Evolutionary conservation across 768 basidiomycete species (phyloP).

Genomic region (Nevesoporus exiguus): DNA sequence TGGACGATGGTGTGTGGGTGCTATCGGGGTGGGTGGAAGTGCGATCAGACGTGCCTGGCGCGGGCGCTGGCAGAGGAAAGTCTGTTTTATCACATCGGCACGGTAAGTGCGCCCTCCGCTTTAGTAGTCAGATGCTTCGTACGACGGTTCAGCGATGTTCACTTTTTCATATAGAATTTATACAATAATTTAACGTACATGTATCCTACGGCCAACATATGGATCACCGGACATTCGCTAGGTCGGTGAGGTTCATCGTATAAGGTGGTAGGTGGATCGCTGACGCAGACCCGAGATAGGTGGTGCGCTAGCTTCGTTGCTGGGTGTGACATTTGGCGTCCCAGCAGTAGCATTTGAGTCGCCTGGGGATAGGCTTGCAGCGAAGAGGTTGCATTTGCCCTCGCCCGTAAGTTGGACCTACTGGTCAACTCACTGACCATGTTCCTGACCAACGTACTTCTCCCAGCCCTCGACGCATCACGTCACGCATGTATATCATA

Average conservation of each 20-base stretch:
- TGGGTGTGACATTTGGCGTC: conserved; percentile 85
- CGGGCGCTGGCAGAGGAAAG: conserved; percentile 70
- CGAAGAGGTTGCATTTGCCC: conserved; percentile 79
- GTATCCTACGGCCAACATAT: conserved; percentile 88
- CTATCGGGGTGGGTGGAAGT: conserved; percentile 75
- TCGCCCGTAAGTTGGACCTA: conserved; percentile 58
- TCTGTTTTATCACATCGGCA: conserved; percentile 88
- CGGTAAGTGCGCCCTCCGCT: conserved; percentile 68
- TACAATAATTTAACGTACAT: conserved; percentile 93
- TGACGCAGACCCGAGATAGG: conserved; percentile 32
- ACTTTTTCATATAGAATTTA: conserved; percentile 61
- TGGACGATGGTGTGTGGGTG: conserved; percentile 96
- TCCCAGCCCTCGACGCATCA: conserved; percentile 67
- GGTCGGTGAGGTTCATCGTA: conserved; percentile 40
- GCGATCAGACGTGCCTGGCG: conserved; percentile 77
- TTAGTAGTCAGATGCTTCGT: background rate
- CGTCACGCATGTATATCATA: conserved; percentile 90
- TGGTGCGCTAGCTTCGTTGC: conserved; percentile 72
- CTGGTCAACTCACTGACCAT: background rate
- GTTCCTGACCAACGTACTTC: background rate
- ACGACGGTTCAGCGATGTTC: background rate
- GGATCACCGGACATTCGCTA: conserved; percentile 78
- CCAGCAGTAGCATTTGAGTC: conserved; percentile 89
- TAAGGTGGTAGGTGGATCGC: background rate
- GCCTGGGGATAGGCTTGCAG: conserved; percentile 82